Base-by-base conservation (phyloP, 768 basidiomycete genomes). In the Daedaleopsis sinensis region DNA sequence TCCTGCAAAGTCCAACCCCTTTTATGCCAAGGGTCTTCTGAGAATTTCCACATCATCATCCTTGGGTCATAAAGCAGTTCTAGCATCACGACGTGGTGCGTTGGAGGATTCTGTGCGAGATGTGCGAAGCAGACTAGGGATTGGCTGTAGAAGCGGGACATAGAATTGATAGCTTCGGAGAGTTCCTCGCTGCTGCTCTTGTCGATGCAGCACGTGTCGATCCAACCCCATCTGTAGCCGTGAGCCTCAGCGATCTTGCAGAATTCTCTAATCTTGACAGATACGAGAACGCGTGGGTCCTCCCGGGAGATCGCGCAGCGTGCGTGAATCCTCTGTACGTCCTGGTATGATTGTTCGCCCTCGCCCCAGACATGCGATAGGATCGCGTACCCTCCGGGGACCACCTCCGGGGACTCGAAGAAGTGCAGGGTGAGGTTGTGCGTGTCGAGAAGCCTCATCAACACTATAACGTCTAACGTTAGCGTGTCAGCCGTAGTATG, bases 131-230 rank as follows among this genome's bases (percentile, higher is more conserved):
- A 59, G 12, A 47, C 12, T 2, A n/a, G 24, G n/a, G 43, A 43
- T 9, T 37, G 32, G 21, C 32, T 4, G 51, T 59, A 59, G 35
- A 37, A 59, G 21, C 44, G 52, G 35, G 53, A 59, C 58, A 59
- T 59, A 18, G 52, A 21, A 52, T 59, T 59, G 51, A 59, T 59
- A 8, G 59, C 59, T 23, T 60, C 59, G 1, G 36, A 36, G 36
- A 60, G 59, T 23, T 60, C 59, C 3, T 43, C 42, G 37, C 51
- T 58, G 57, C 57, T 58, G 18, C 49, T 43, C 52, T 59, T 59
- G 52, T 59, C 48, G 50, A 59, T 59, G 43, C 58, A 59, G 58
- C 58, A 59, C 10, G 58, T 59, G 21, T 59, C 59, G 47, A 39
- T 38, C 59, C 59, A 60, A n/a, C 27, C 38, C 59, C 59, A 60